These are phyloP conservation scores for Fusarium mundagurra DNA, from an alignment of 2,329 filamentous ascomycete genomes.

Conservation along the genomic window DNA sequence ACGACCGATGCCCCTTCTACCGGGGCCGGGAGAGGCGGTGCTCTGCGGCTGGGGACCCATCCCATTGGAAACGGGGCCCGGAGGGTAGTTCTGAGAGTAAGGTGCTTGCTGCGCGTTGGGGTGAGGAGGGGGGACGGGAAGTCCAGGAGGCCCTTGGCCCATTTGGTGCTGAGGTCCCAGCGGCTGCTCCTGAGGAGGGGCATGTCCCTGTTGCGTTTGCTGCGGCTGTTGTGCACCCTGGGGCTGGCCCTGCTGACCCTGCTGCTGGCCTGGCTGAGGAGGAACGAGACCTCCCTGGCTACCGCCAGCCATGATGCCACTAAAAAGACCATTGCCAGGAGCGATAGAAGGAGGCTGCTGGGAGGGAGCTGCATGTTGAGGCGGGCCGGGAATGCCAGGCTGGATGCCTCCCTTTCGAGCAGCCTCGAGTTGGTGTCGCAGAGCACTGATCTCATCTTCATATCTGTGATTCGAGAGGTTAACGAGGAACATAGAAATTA, in stretches of 20 bases:
- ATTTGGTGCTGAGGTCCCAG: conserved; percentile 63
- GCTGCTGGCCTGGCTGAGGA: conserved; percentile 76
- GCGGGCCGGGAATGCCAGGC: conserved; percentile 71
- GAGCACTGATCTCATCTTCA: conserved; percentile 86
- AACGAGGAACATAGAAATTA: background rate
- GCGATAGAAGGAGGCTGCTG: conserved; percentile 90
- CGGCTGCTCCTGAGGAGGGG: conserved; percentile 77
- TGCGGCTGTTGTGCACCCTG: conserved; percentile 56
- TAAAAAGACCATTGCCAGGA: conserved; percentile 91
- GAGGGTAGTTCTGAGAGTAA: conserved; percentile 76
- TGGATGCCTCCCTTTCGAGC: conserved; percentile 72
- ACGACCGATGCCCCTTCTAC: conserved; percentile 75
- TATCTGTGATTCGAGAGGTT: conserved; percentile 69
- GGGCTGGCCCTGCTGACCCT: conserved; percentile 56
- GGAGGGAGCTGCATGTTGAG: conserved; percentile 80
- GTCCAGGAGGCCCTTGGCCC: conserved; percentile 78
- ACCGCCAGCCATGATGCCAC: conserved; percentile 92
- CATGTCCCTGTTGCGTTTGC: conserved; percentile 50
- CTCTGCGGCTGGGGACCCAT: conserved; percentile 86
- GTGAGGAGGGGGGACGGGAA: conserved; percentile 66
- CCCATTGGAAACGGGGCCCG: conserved; percentile 68
- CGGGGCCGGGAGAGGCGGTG: conserved; percentile 86
- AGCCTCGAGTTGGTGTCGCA: conserved; percentile 87
- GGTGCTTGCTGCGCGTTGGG: conserved; percentile 73
- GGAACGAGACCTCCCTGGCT: conserved; percentile 87